Evolutionary conservation across 129 eudicot species (phyloP).

Genomic region (Deinandra increscens): DNA sequence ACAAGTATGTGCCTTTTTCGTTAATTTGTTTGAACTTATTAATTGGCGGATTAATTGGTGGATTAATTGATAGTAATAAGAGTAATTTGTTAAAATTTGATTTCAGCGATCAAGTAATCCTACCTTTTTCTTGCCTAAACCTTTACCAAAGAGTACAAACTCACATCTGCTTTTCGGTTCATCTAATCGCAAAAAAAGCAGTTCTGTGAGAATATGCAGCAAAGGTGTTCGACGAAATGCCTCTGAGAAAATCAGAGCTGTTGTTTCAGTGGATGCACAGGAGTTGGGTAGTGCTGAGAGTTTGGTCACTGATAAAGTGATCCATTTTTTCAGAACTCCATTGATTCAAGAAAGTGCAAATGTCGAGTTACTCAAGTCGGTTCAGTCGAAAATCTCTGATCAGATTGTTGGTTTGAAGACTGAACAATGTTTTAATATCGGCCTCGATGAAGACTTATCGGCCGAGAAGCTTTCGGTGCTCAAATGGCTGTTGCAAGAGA

Average conservation of each 20-base stretch:
- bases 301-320: conserved; percentile 40
- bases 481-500: conserved; percentile 76
- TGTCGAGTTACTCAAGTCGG: conserved; percentile 56
- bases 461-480: conserved; percentile 67
- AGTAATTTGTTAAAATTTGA: neutral
- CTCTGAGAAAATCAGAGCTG: conserved; percentile 46
- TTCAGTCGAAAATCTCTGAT: conserved; percentile 66
- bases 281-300: conserved; percentile 35
- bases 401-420: conserved; percentile 70
- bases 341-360: conserved; percentile 72
- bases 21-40: neutral
- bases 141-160: conserved; percentile 40
- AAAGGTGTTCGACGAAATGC: conserved; percentile 30
- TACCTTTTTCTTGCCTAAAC: conserved; percentile 50
- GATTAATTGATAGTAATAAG: neutral
- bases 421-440: conserved; percentile 84
- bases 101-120: conserved; percentile 50
- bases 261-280: conserved; percentile 47
- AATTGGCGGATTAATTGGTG: neutral
- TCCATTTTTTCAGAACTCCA: conserved; percentile 77
- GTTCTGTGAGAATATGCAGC: conserved; percentile 24
- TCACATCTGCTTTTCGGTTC: conserved; percentile 35
- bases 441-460: conserved; percentile 47
- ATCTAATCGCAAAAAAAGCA: conserved; percentile 18
- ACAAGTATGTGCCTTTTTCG: conserved; percentile 39